Percentiles rank a stretch among this genome's conserved stretches.
Evolutionary conservation across 768 basidiomycete species (phyloP).

Genomic region (Hebeloma cylindrosporum): DNA sequence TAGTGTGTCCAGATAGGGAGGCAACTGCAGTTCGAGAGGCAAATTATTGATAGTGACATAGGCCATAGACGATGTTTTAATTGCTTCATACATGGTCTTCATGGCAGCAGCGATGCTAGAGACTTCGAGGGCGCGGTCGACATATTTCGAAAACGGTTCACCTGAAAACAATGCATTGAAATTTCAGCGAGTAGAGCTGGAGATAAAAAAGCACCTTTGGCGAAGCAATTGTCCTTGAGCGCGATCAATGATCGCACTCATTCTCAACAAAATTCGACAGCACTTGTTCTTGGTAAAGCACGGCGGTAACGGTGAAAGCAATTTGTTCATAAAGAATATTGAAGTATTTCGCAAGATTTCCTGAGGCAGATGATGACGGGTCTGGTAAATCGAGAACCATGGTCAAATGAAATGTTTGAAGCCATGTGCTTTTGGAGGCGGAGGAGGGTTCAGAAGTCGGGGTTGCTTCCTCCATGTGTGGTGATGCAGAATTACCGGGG

Average conservation of each 20-base stretch:
- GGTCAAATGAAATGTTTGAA: conserved; percentile 83
- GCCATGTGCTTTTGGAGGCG: conserved; percentile 43
- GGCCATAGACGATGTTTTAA: conserved; percentile 75
- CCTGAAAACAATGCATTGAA: conserved; percentile 38
- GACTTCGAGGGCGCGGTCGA: conserved; percentile 54
- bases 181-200: conserved; percentile 1
- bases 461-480: conserved; percentile 33
- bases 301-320: conserved; percentile 87
- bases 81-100: conserved; percentile 74
- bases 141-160: conserved; percentile 56
- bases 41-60: conserved; percentile 77
- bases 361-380: conserved; percentile 80
- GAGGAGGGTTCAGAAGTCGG: conserved; percentile 37
- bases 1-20: conserved; percentile 73
- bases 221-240: conserved; percentile 68
- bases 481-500: conserved; percentile 37
- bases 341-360: conserved; percentile 75
- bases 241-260: conserved; percentile 72
- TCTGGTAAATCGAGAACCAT: conserved; percentile 88
- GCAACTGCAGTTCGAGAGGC: conserved; percentile 83
- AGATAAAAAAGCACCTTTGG: conserved; percentile 48
- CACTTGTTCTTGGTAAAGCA: conserved; percentile 90
- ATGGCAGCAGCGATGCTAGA: conserved; percentile 81
- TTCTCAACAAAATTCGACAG: conserved; percentile 80
- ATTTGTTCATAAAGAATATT: conserved; percentile 89